phyloP scores from a whole-genome alignment of 805 yeast species.

The Pichia rugopelliculosa region DNA sequence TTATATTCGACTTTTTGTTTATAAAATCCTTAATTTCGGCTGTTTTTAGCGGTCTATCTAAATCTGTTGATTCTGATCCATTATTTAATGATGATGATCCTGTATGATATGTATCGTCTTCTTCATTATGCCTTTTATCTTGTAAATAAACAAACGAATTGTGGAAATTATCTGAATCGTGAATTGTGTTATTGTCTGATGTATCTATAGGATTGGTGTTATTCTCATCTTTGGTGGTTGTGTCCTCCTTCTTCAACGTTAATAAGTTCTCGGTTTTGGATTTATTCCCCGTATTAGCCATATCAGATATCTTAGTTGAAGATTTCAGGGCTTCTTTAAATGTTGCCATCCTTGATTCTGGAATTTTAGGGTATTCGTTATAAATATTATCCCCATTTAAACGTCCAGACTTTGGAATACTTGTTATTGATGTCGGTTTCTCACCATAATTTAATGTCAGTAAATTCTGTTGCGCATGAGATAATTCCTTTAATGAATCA shows the following conservation, averaged over 20 bases:
- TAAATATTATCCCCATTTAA: constrained; percentile 13
- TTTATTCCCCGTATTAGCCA: background rate
- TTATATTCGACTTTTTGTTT: constrained; percentile 24
- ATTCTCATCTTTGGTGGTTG: background rate
- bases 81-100: background rate
- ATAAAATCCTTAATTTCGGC: constrained; percentile 9
- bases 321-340: constrained; percentile 28
- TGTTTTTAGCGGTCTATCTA: constrained; percentile 8
- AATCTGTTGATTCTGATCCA: background rate
- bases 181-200: background rate
- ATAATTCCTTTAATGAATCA: constrained; percentile 43
- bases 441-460: constrained; percentile 32
- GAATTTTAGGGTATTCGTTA: constrained; percentile 27
- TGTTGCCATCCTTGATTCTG: constrained; percentile 32
- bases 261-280: background rate
- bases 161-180: background rate
- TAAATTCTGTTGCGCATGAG: constrained; percentile 48
- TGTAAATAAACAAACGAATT: constrained; percentile 13
- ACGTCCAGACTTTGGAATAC: background rate
- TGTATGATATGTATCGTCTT: background rate
- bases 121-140: constrained; percentile 5
- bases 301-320: constrained; percentile 20
- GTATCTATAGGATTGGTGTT: background rate
- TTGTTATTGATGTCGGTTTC: constrained; percentile 11
- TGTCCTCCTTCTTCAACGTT: background rate